A percentile compares a stretch with the other conserved stretches of the same genome.
Conservation (phyloP, 495 filamentous ascomycete genomes). For the Penicillium atrosanguineum region DNA sequence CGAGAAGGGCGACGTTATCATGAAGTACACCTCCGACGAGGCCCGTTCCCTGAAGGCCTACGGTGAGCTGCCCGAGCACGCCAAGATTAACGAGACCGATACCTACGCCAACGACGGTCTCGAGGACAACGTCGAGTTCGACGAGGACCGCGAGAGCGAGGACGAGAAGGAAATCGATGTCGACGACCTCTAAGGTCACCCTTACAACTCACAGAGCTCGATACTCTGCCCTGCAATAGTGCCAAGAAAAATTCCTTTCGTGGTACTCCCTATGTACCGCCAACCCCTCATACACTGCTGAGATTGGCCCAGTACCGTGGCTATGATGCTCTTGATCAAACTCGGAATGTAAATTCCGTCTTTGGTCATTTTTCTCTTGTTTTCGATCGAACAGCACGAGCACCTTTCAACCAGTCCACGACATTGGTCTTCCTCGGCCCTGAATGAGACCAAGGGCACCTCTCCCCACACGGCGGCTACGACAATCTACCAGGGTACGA, state of each 20-base stretch:
- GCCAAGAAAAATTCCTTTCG: constrained; percentile 27
- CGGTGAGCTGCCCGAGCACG: constrained; percentile 92
- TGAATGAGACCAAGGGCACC: constrained; percentile 16
- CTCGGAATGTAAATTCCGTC: constrained; percentile 3
- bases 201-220: constrained; percentile 24
- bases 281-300: constrained; percentile 23
- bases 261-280: constrained; percentile 28
- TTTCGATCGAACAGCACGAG: constrained; percentile 12
- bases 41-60: constrained; percentile 92
- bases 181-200: constrained; percentile 53
- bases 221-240: constrained; percentile 39
- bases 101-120: constrained; percentile 70
- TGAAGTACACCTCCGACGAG: constrained; percentile 98
- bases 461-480: constrained; percentile 12
- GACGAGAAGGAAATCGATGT: constrained; percentile 60
- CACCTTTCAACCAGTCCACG: constrained; percentile 8
- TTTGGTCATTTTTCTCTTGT: constrained; percentile 12
- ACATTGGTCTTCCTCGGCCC: constrained; percentile 13
- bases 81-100: constrained; percentile 99
- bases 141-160: constrained; percentile 56
- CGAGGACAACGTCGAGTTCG: constrained; percentile 61
- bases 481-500: constrained; percentile 28
- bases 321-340: constrained; percentile 14
- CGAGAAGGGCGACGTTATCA: constrained; percentile 97
- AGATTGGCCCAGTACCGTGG: constrained; percentile 20